Percentiles rank a stretch among this genome's conserved stretches.
Evolutionary conservation across 2,329 filamentous ascomycete genomes (phyloP).

Genomic region (Trichoderma aggressivum): DNA sequence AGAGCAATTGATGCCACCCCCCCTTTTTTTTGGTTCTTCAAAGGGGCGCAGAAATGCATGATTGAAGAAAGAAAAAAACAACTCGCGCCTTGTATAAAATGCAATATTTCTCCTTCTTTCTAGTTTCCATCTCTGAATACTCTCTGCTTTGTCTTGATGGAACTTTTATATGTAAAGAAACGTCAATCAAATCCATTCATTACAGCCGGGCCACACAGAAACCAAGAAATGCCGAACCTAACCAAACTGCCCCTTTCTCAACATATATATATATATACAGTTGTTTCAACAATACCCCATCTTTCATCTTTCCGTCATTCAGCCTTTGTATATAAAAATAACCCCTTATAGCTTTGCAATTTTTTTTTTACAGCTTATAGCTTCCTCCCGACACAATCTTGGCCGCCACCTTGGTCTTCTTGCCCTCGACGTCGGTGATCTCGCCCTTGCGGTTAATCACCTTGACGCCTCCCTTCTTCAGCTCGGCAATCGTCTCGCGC

Average conservation of each 20-base stretch:
- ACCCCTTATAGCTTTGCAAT: not conserved
- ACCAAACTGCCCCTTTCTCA: not conserved
- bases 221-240: not conserved
- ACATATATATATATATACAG: not conserved
- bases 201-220: not conserved
- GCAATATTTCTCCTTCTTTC: not conserved
- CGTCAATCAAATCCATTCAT: not conserved
- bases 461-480: constrained; percentile 85
- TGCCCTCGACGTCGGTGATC: constrained; percentile 78
- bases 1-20: not conserved
- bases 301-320: too few relatives aligned
- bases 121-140: not conserved
- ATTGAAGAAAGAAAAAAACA: not conserved
- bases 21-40: not conserved
- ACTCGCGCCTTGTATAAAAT: not conserved
- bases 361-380: constrained; percentile 62
- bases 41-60: not conserved
- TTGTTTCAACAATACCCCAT: not conserved
- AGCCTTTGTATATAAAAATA: not conserved
- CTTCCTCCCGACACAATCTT: constrained; percentile 52
- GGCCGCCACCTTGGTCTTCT: constrained; percentile 56
- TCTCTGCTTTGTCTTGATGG: not conserved
- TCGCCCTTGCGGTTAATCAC: constrained; percentile 89
- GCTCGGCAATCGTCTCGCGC: constrained; percentile 56
- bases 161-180: not conserved